Conservation (phyloP, 192 early-diverging fungal genomes). For the Backusella australiensis region DNA sequence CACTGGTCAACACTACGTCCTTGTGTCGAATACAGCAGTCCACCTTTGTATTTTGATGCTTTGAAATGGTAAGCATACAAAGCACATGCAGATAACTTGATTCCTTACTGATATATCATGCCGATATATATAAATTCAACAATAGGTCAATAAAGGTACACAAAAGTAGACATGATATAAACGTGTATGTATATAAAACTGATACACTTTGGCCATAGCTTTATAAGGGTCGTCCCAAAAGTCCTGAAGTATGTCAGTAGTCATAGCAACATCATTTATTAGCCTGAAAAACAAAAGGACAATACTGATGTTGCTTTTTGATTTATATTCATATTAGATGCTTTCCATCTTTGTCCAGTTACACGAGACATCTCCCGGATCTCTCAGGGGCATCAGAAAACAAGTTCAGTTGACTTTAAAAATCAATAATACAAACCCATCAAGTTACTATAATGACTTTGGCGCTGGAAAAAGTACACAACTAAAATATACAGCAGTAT, state of each 20-base stretch:
- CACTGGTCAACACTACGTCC: slow-evolving; percentile 3
- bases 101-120: neutral
- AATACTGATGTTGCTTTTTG: neutral
- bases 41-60: slow-evolving; percentile 5
- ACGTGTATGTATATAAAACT: neutral
- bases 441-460: slow-evolving; percentile 15
- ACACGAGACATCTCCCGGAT: slow-evolving; percentile 14
- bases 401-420: slow-evolving; percentile 9
- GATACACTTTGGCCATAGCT: neutral
- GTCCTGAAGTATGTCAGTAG: neutral
- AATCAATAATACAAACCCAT: slow-evolving; percentile 8
- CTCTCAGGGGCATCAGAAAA: slow-evolving; percentile 11
- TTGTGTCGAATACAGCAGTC: slow-evolving; percentile 10
- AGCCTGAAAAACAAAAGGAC: neutral
- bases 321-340: neutral
- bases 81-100: neutral
- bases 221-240: slow-evolving; percentile 1
- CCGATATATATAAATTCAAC: neutral
- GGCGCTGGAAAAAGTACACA: slow-evolving; percentile 3
- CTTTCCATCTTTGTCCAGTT: slow-evolving; percentile 8
- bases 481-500: neutral
- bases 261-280: neutral
- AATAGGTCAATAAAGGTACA: slow-evolving; percentile 9
- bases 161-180: too few relatives aligned
- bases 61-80: slow-evolving; percentile 1